Evolutionary conservation across 306 rosid genomes (phyloP), one percentile per base, ranked within the genome.

Genomic region (Dalbergia oliveri): DNA sequence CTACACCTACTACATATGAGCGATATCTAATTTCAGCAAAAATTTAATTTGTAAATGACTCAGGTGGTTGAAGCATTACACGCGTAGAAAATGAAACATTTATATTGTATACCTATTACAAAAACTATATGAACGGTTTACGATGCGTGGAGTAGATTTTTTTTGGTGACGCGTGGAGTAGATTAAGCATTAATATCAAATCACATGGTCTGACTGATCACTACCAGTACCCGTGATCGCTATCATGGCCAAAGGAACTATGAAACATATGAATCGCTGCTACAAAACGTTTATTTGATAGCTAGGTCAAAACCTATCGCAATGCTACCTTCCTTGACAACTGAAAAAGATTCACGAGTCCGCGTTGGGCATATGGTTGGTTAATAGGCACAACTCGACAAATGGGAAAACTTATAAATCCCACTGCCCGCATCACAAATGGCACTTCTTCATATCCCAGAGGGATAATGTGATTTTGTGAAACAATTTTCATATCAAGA

Each of bases 301-400:
- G 49, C 12, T 34, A 76, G 60, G 51, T 49, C 63, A 65, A 64
- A 35, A 35, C 9, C 71, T 66, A 66, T 18, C 4, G 51, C 41
- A 41, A 9, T 39, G 26, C 10, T 66, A 66, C 50, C 7, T 21
- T 66, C 9, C 13, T 10, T 54, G 26, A 35, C 35, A 44, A 39
- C 31, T 37, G 66, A 77, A n/a, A 37, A 56, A 19, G 75, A 23
- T 66, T 41, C 81, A 39, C 75, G 75, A 66, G 68, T 77, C 35
- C 34, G 39, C 66, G 66, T n/a, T 50, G 12, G 65, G 44, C 45
- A 8, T 56, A 10, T 15, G n/a, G 39, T 6, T 15, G n/a, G 39
- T 44, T 67, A 78, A 78, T 68, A 44, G 60, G 73, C 15, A 68
- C 66, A 54, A 66, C 45, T 39, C n/a, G 68, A 77, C 37, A 43